A percentile compares a stretch with the other conserved stretches of the same genome.
phyloP scores from a whole-genome alignment of 164 flowering plant species.

The Sedum album region DNA sequence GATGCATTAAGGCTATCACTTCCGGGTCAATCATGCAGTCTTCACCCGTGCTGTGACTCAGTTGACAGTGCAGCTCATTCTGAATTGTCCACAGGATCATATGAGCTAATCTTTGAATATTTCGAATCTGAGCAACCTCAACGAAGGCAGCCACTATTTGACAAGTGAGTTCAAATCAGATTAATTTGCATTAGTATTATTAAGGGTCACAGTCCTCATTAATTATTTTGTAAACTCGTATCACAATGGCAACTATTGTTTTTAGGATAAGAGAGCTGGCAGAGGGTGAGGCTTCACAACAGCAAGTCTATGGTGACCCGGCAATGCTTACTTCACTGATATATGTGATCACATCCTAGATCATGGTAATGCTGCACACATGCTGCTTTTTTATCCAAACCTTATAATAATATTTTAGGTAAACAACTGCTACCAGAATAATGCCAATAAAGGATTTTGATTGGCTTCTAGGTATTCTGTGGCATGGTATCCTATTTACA shows the following conservation, averaged over 20 bases:
- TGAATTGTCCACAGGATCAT: background rate
- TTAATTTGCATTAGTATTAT: background rate
- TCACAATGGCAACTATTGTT: background rate
- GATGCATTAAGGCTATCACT: conserved; percentile 10
- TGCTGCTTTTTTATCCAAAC: background rate
- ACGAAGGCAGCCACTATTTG: conserved; percentile 50
- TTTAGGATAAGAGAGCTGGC: conserved; percentile 59
- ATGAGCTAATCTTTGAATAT: conserved; percentile 59
- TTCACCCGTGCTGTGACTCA: conserved; percentile 19
- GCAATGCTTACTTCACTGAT: conserved; percentile 25
- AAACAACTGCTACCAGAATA: background rate
- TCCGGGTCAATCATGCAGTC: conserved; percentile 5
- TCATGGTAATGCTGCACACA: conserved; percentile 50
- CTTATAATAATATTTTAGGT: background rate
- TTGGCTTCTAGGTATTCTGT: conserved; percentile 60
- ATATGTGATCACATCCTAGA: conserved; percentile 47
- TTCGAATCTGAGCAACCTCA: conserved; percentile 63
- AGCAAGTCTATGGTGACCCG: conserved; percentile 47
- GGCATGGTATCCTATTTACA: conserved; percentile 86
- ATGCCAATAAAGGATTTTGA: background rate
- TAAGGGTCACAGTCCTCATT: background rate
- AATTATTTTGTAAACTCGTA: background rate
- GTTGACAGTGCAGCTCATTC: conserved; percentile 14
- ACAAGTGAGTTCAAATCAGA: conserved; percentile 33
- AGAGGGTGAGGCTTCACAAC: conserved; percentile 21